Conservation (phyloP, 192 early-diverging fungal species). For the Anaeromyces robustus region DNA sequence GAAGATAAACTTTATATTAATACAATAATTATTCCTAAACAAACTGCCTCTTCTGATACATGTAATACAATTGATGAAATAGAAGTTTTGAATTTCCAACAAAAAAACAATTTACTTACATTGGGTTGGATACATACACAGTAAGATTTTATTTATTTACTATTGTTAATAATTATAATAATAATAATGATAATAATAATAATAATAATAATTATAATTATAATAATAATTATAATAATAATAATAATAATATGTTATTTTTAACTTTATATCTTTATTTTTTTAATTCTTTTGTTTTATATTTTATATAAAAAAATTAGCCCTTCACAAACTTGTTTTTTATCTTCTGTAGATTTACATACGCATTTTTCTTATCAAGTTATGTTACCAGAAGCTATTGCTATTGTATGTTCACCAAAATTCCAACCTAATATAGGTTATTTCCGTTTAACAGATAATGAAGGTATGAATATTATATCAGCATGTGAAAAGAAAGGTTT, state of each 20-base stretch:
- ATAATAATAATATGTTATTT: no score
- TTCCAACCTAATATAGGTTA: conserved; percentile 58
- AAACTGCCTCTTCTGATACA: conserved; percentile 70
- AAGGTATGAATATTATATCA: conserved; percentile 60
- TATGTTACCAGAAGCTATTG: conserved; percentile 82
- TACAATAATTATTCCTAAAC: conserved; percentile 76
- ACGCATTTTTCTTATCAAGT: conserved; percentile 83
- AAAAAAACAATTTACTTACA: conserved; percentile 55
- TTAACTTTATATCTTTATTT: no score
- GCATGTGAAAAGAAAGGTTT: conserved; percentile 55
- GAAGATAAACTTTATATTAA: conserved; percentile 45
- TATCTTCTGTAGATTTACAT: conserved; percentile 83
- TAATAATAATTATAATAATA: no score
- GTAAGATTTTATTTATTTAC: neutral
- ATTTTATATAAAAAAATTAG: conserved; percentile 36
- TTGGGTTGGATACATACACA: conserved; percentile 72
- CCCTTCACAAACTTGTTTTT: conserved; percentile 86
- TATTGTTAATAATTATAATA: no score
- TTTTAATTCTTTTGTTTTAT: no score
- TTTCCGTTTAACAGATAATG: conserved; percentile 74
- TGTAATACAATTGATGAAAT: conserved; percentile 71
- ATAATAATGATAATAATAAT: no score
- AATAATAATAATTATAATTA: no score
- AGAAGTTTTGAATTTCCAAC: conserved; percentile 63
- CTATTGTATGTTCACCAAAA: conserved; percentile 71